Base-by-base conservation (phyloP, 768 basidiomycete species). In the Serendipita sp. region DNA sequence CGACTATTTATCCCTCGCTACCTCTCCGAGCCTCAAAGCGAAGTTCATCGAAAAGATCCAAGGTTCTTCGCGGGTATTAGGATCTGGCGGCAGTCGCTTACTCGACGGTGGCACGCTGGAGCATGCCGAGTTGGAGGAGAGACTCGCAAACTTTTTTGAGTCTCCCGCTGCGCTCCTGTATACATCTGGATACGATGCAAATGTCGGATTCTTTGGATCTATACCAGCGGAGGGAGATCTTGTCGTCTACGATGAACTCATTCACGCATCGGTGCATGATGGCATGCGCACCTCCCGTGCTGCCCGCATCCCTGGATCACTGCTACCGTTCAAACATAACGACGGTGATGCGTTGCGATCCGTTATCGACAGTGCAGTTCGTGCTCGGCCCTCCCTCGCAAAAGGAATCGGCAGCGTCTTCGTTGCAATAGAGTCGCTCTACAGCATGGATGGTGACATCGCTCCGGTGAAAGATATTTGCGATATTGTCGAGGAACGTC, bases 381-480 rank as follows among this genome's bases (percentile, higher is more conserved):
- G 30, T 9, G 74, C 75, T 50, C 70, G 72, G n/a, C 69, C 71
- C 0, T 72, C 69, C 41, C 67, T 83, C 16, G 67, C 66, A 62
- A 64, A 66, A 0, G 82, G 81, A 0, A 70, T 73, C 28, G 65
- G 66, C 38, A 84, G 75, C 67, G 73, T 89, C 2, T 96, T 94
- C 69, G 72, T 98, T 13, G 84, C 90, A 0, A 84, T 96, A 4
- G 95, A 98, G 76, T 85, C 83, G 41, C 72, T 97, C 48, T 97
- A 97, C 67, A 89, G 86, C 63, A 98, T 98, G 95, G 95, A 98
- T 67, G 95, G 95, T 14, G 95, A 92, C 28, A 79, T 95, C 64
- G 79, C 86, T 0, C 92, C 91, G 0, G 75, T 98, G 30, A 61
- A 61, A 16, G 80, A 81, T 44, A 83, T 96, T 51, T 80, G 85